phyloP scores from a whole-genome alignment of 2,329 filamentous ascomycete genomes.

The Oidium heveae region DNA sequence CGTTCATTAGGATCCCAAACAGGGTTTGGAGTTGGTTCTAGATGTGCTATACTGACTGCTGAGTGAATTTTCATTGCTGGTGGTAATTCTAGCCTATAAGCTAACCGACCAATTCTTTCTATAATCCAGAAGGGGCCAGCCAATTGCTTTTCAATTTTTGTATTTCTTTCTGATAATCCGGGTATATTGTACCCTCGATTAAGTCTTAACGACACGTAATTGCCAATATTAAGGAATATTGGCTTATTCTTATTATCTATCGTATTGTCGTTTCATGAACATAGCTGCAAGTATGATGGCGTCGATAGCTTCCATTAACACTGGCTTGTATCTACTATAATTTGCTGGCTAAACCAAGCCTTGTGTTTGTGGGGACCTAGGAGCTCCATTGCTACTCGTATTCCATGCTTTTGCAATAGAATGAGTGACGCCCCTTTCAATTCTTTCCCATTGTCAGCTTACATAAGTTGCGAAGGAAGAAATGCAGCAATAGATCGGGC shows the following conservation, averaged over 20 bases:
- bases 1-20: background rate
- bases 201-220: background rate
- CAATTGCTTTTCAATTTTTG: background rate
- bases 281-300: background rate
- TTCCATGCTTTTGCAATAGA: too few species aligned
- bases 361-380: too few species aligned
- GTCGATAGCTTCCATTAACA: background rate
- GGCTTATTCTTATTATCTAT: background rate
- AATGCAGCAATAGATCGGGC: too few species aligned
- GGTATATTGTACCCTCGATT: background rate
- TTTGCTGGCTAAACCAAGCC: too few species aligned
- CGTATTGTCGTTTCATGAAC: background rate
- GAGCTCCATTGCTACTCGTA: too few species aligned
- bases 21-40: background rate
- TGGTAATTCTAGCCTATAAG: background rate
- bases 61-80: background rate
- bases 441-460: too few species aligned
- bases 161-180: background rate
- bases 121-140: background rate
- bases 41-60: background rate
- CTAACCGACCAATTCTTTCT: background rate
- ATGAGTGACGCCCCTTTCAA: too few species aligned
- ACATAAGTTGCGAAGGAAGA: too few species aligned
- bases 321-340: background rate
- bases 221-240: background rate